A percentile compares a stretch with the other conserved stretches of the same genome.
Evolutionary conservation across 2,329 filamentous ascomycete genomes (phyloP).

Genomic region (Alternaria brassicicola): DNA sequence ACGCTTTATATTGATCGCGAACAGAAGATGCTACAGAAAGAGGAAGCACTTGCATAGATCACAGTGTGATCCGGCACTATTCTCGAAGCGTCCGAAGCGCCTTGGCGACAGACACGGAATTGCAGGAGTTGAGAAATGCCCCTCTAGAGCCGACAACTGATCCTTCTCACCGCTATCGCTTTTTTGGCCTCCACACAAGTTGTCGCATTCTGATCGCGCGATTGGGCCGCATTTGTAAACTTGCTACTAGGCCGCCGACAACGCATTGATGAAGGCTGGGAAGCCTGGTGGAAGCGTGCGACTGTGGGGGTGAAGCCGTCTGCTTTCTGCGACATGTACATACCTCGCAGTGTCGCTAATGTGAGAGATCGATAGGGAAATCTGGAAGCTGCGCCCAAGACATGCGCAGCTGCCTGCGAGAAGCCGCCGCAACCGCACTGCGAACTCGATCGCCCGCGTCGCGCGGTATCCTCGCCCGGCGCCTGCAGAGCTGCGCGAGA

Average conservation of each 20-base stretch:
- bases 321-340: conserved; percentile 13
- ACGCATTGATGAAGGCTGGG: conserved; percentile 8
- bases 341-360: conserved; percentile 28
- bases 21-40: not conserved
- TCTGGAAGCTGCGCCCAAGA: not conserved
- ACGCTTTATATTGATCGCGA: not conserved
- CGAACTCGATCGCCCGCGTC: conserved; percentile 19
- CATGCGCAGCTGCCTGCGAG: not conserved
- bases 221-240: not conserved
- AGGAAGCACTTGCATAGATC: not conserved
- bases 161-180: conserved; percentile 20
- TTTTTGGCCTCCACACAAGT: conserved; percentile 4
- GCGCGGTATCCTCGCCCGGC: conserved; percentile 24
- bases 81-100: not conserved
- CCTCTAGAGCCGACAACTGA: conserved; percentile 9
- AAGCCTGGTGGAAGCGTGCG: conserved; percentile 9
- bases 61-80: not conserved
- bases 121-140: conserved; percentile 8
- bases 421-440: conserved; percentile 15
- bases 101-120: conserved; percentile 10
- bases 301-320: conserved; percentile 16
- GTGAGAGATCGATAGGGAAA: conserved; percentile 14
- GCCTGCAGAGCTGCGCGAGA: conserved; percentile 36
- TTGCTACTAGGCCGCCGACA: not conserved
- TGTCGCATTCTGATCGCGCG: not conserved